Conservation (phyloP, 202 grass and related monocot species). For the Hordeum pubiflorum region DNA sequence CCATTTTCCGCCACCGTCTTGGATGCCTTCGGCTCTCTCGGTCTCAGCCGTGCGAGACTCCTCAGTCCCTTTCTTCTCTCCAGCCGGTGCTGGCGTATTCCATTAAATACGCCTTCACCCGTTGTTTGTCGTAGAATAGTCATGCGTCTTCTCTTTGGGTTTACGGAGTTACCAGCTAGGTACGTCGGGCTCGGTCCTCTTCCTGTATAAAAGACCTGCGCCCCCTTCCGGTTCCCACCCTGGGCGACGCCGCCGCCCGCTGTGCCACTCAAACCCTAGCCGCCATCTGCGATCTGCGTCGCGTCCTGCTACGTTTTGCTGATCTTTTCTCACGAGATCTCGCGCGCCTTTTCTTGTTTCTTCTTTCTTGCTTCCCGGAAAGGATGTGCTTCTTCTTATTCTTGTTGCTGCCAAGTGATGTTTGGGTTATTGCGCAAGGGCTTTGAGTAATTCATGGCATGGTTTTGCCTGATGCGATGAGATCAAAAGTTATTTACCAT, state of each 20-base stretch:
- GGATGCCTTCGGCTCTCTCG: not conserved
- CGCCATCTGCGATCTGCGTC: not conserved
- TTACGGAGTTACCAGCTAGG: not conserved
- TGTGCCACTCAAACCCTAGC: not conserved
- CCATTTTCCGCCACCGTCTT: constrained; percentile 26
- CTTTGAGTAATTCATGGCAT: constrained; percentile 40
- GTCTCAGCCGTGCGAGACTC: not conserved
- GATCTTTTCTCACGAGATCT: not conserved
- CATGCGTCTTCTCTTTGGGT: no score
- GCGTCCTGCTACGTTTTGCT: not conserved
- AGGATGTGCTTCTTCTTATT: not conserved
- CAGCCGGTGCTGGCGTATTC: not conserved
- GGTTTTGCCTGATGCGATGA: constrained; percentile 37
- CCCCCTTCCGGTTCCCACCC: not conserved
- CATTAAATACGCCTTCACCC: not conserved
- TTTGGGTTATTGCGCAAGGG: constrained; percentile 64
- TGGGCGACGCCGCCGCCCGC: not conserved
- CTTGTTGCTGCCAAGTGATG: constrained; percentile 45
- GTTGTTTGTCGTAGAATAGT: no score
- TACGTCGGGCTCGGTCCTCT: no score
- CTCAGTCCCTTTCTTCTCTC: not conserved
- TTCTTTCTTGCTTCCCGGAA: not conserved
- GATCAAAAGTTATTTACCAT: constrained; percentile 21
- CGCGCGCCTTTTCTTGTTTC: not conserved
- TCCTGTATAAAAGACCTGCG: not conserved